Base-by-base conservation (phyloP, 1,284 basidiomycete genomes). In the Tranzscheliella williamsii region DNA sequence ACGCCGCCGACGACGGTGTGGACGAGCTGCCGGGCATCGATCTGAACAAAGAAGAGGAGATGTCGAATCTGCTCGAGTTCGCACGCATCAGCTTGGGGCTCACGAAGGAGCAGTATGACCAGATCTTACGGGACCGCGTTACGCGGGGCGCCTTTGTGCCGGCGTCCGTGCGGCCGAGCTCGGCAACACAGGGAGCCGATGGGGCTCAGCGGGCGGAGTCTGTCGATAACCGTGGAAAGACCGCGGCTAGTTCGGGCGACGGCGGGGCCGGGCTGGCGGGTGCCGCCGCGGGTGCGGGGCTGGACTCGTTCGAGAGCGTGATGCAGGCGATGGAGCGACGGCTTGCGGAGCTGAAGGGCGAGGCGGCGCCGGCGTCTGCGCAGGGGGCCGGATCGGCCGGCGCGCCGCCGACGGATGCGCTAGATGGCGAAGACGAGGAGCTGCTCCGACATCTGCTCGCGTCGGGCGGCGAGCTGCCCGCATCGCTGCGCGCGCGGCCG, bases 1-100 rank as follows among this genome's bases (percentile, higher is more conserved):
- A 31, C n/a, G 42, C 17, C 9, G 34, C 4, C 2, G 38, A 42
- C 33, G 44, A 53, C 2, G 62, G 57, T 13, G 34, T 37, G 0
- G 48, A 16, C 1, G 49, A 42, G 15, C 9, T 33, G 8, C 35
- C 35, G 12, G 42, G 42, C 24, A 23, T 54, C 24, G 34, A 43
- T 9, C n/a, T 43, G 24, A 53, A 61, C 8, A 53, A 61, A 11
- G 56, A 63, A 23, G 49, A 52, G 4, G 67, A 66, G 29, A 17
- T 70, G 31, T 42, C 22, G 5, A 53, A 61, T 15, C 38, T 72
- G 29, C 26, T 72, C 22, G 56, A 67, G 22, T 72, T 62, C 34
- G 54, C 67, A 1, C 30, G 67, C n/a, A 60, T 55, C 26, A 58
- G 52, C 22, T 37, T 72, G 5, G 67, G 67, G 2, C 21, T 72